phyloP scores from a whole-genome alignment of 305 asterid genomes.

The Petunia hybrid region DNA sequence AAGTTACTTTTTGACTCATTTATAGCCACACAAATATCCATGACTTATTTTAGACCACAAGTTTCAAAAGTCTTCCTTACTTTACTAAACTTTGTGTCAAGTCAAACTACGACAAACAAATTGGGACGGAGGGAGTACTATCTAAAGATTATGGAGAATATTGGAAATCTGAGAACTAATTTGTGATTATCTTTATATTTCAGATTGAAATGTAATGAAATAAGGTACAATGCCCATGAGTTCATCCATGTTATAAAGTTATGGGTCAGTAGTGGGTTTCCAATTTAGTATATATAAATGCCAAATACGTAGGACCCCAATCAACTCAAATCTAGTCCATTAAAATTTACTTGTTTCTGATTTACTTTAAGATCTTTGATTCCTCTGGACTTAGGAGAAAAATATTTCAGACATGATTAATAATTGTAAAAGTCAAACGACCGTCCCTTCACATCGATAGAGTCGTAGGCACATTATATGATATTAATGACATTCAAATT shows the following conservation, averaged over 20 bases:
- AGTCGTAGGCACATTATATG: neutral
- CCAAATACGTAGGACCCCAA: neutral
- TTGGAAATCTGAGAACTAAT: neutral
- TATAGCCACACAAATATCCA: too few relatives aligned
- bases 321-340: neutral
- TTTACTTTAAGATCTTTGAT: neutral
- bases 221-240: neutral
- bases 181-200: too few relatives aligned
- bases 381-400: neutral
- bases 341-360: neutral
- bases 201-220: neutral
- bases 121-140: too few relatives aligned
- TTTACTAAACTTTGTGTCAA: too few relatives aligned
- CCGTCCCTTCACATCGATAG: neutral
- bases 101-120: too few relatives aligned
- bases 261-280: slow-evolving; percentile 43
- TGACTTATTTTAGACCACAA: too few relatives aligned
- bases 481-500: too few relatives aligned
- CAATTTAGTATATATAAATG: neutral
- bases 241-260: slow-evolving; percentile 34
- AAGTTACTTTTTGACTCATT: too few relatives aligned
- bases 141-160: too few relatives aligned
- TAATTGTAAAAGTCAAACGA: neutral
- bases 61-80: too few relatives aligned
- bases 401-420: neutral